These are phyloP conservation scores for Volutella citrinella DNA, from an alignment of 2,329 filamentous ascomycete genomes.

Conservation along the genomic window DNA sequence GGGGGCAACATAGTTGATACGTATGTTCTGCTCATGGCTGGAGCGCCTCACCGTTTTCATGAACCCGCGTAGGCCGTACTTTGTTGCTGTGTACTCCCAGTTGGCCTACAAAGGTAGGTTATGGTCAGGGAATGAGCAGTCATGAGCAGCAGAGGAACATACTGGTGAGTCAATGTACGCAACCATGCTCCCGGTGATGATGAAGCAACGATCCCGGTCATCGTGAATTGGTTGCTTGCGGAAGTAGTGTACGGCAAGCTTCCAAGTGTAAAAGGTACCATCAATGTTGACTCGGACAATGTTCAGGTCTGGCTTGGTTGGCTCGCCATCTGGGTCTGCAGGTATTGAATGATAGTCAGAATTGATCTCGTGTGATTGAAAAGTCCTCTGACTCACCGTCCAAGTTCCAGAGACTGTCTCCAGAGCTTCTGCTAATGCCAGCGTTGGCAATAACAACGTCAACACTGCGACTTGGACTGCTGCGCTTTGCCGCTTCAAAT, in stretches of 20 bases:
- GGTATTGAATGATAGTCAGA: neutral
- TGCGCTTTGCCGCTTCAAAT: slow-evolving; percentile 36
- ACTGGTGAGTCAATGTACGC: slow-evolving; percentile 44
- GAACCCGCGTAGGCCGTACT: slow-evolving; percentile 14
- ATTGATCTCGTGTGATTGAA: slow-evolving; percentile 1
- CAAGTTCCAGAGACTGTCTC: slow-evolving; percentile 37
- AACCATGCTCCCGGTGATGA: slow-evolving; percentile 47
- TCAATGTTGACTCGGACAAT: slow-evolving; percentile 40
- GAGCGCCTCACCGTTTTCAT: slow-evolving; percentile 17
- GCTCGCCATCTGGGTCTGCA: slow-evolving; percentile 14
- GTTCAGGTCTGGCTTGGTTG: slow-evolving; percentile 37
- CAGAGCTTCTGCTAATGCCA: slow-evolving; percentile 35
- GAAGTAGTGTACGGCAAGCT: slow-evolving; percentile 46
- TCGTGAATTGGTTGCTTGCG: slow-evolving; percentile 35
- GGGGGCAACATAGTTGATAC: slow-evolving; percentile 45
- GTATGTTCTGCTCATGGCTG: slow-evolving; percentile 36
- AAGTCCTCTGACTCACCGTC: slow-evolving; percentile 25
- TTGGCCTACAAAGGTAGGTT: too few relatives aligned
- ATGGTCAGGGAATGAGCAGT: too few relatives aligned
- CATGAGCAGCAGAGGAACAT: neutral
- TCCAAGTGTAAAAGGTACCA: slow-evolving; percentile 43
- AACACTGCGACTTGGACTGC: slow-evolving; percentile 36
- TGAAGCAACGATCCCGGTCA: slow-evolving; percentile 43
- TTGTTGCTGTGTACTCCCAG: slow-evolving; percentile 20
- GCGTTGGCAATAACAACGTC: slow-evolving; percentile 48